Percentiles rank a stretch among this genome's conserved stretches.
Conservation (phyloP, 129 eudicot species). For the Sambucus nigra region DNA sequence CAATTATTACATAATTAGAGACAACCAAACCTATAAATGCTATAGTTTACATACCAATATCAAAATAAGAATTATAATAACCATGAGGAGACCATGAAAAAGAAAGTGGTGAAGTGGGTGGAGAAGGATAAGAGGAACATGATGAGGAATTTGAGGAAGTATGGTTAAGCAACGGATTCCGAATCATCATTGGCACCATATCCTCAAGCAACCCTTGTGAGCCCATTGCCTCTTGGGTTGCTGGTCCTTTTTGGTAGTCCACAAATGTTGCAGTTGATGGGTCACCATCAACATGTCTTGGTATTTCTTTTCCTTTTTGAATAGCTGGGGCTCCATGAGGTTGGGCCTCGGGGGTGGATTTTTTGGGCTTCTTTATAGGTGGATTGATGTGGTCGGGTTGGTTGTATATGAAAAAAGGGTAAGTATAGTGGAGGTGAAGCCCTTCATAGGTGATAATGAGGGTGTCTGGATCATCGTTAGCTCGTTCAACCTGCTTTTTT, state of each 20-base stretch:
- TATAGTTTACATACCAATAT: too few species aligned
- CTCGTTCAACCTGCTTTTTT: slow-evolving; percentile 78
- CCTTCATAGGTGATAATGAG: slow-evolving; percentile 84
- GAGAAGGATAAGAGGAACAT: slow-evolving; percentile 29
- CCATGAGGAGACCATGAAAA: slow-evolving; percentile 59
- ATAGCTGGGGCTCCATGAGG: background rate
- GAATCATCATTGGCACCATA: slow-evolving; percentile 54
- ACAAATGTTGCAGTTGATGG: background rate
- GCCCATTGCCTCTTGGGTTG: slow-evolving; percentile 10
- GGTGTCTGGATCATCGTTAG: slow-evolving; percentile 66
- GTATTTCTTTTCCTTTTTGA: slow-evolving; percentile 4
- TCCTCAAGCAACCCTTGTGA: slow-evolving; percentile 81
- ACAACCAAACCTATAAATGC: too few species aligned
- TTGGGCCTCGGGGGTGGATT: slow-evolving; percentile 2
- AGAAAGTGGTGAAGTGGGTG: slow-evolving; percentile 39
- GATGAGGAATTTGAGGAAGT: slow-evolving; percentile 33
- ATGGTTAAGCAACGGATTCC: slow-evolving; percentile 37
- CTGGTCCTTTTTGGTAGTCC: background rate
- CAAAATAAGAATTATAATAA: background rate
- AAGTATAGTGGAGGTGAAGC: slow-evolving; percentile 74
- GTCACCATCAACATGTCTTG: background rate
- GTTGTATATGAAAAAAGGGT: slow-evolving; percentile 41
- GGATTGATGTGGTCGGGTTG: slow-evolving; percentile 20
- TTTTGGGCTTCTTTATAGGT: slow-evolving; percentile 30
- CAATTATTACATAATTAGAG: too few species aligned